Base-by-base conservation (phyloP, 148 eudicot genomes). In the Arbutus unedo region DNA sequence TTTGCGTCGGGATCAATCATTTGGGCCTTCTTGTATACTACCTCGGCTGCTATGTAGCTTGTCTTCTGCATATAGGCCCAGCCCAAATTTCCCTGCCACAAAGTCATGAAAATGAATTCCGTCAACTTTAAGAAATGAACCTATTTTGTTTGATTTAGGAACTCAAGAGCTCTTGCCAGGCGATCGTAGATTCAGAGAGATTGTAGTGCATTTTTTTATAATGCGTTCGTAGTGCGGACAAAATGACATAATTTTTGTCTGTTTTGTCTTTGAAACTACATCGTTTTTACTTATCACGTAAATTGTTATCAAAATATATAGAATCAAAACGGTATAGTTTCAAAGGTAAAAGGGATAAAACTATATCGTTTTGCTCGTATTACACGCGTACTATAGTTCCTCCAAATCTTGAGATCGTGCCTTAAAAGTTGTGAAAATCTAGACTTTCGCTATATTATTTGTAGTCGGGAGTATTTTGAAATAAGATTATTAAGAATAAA, bases 61-160 rank as follows among this genome's bases (percentile, higher is more conserved):
- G 70, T 66, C 50, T 82, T 84, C 77, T 90, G 92, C 92, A 90
- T 88, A 10, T 88, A 90, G 2, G 92, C 89, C 92, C 92, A 90
- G 0, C 92, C 92, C 77, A 90, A 79, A 47, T 90, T 90, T 5
- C 92, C 91, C 92, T 90, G 88, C 83, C 88, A 41, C 25, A 47
- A 60, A 6, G 47, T 16, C 13, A 68, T 13, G 25, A 8, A 31
- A 25, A 64, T 23, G 15, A 23, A 23, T 64, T 64, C 13, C 15
- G 70, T 64, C 41, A 23, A 14, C 3, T 64, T 2, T 19, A 51
- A 51, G 54, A 51, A 51, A 51, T 51, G 54, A 51, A 0, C 11
- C 54, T 2, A 51, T 51, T 50, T 51, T 51, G 54, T 51, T 51
- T 7, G 10, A 3, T 51, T 31, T 31, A 31, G 38, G 38, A 31